Evolutionary conservation across 2,329 filamentous ascomycete species (phyloP).

Genomic region (Cryphonectria naterciae): DNA sequence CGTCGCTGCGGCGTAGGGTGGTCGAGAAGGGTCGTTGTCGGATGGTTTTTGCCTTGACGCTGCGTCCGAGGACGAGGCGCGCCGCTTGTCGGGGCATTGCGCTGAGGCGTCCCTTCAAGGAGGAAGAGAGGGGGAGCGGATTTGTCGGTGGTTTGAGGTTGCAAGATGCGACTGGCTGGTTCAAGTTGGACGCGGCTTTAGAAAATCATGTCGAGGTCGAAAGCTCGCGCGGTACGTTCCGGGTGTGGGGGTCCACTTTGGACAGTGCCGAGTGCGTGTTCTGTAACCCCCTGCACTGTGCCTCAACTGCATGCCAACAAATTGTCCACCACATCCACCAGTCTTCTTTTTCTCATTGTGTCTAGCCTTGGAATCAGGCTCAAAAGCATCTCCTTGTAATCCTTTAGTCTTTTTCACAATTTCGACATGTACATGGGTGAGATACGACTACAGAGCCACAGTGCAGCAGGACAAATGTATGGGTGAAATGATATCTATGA

Average conservation of each 20-base stretch:
- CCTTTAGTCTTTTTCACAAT: too few relatives aligned
- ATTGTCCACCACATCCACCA: background rate
- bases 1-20: constrained; percentile 17
- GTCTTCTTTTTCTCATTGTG: background rate
- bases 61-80: constrained; percentile 29
- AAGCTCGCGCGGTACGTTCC: background rate
- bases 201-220: background rate
- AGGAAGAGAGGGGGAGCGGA: background rate
- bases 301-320: background rate
- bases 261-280: background rate
- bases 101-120: background rate
- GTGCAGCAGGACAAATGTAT: too few relatives aligned
- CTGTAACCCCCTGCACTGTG: background rate
- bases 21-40: constrained; percentile 24
- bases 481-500: too few relatives aligned
- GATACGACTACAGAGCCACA: too few relatives aligned
- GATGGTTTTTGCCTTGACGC: constrained; percentile 13
- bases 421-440: too few relatives aligned
- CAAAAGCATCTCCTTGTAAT: too few relatives aligned
- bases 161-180: background rate
- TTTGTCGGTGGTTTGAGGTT: background rate
- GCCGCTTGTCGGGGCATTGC: constrained; percentile 29
- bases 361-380: too few relatives aligned
- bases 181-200: background rate
- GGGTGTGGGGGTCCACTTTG: background rate